Conservation (phyloP, 768 basidiomycete species). For the Lyophyllum atratum region DNA sequence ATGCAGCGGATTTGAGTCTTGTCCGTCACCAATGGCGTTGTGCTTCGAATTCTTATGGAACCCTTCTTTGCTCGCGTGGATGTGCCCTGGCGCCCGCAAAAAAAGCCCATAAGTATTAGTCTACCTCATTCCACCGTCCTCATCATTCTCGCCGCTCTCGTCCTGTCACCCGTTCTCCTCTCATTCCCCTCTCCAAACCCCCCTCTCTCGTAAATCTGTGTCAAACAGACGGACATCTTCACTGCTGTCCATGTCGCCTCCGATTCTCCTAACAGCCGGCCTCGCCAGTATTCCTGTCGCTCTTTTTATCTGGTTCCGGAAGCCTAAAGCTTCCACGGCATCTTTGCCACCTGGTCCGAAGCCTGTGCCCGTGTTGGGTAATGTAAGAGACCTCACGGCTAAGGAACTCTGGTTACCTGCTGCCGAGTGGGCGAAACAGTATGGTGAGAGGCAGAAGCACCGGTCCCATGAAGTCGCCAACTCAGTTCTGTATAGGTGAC, state of each 20-base stretch:
- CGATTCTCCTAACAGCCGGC: constrained; percentile 31
- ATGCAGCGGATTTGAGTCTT: background rate
- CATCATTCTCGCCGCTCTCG: constrained; percentile 8
- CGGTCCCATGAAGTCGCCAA: constrained; percentile 1
- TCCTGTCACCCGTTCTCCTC: background rate
- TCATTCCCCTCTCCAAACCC: background rate
- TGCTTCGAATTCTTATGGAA: constrained; percentile 18
- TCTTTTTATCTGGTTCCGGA: constrained; percentile 43
- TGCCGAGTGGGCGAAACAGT: constrained; percentile 59
- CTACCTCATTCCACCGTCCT: constrained; percentile 1
- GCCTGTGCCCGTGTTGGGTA: constrained; percentile 65
- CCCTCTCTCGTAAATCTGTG: background rate
- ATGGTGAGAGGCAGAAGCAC: constrained; percentile 44
- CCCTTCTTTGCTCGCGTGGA: constrained; percentile 17
- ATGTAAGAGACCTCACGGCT: constrained; percentile 57
- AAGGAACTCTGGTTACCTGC: constrained; percentile 70
- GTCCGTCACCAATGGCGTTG: background rate
- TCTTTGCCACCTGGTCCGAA: constrained; percentile 69
- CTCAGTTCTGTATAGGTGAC: constrained; percentile 44
- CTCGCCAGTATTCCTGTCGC: constrained; percentile 39
- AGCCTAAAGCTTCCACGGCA: constrained; percentile 39
- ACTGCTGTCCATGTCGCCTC: constrained; percentile 17
- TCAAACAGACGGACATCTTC: constrained; percentile 2
- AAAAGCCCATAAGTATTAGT: constrained; percentile 20
- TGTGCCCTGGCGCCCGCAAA: constrained; percentile 14